Evolutionary conservation across 2,329 filamentous ascomycete species (phyloP).

Genomic region (Sporothrix sp.): DNA sequence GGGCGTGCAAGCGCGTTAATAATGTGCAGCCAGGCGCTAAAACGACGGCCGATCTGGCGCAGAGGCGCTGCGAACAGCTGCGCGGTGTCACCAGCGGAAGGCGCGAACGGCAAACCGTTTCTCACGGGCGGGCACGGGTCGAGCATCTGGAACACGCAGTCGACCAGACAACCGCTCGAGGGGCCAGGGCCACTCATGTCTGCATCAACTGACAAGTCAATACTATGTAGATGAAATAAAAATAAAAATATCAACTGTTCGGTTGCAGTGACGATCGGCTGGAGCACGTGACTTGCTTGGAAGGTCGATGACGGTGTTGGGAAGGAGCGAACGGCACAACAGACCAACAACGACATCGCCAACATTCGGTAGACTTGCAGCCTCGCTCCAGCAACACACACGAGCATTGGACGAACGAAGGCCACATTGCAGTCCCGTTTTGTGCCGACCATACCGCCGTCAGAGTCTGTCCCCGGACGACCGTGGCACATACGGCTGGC

Average conservation of each 20-base stretch:
- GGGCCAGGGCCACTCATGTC: no score
- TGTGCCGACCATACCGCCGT: no score
- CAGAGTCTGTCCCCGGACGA: no score
- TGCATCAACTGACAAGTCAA: neutral
- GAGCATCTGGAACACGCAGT: no score
- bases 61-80: neutral
- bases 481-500: neutral
- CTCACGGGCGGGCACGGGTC: neutral
- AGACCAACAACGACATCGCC: neutral
- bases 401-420: no score
- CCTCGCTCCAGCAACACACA: no score
- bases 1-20: constrained; percentile 3
- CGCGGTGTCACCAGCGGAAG: neutral
- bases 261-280: neutral
- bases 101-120: neutral
- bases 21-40: neutral
- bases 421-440: no score
- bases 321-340: neutral
- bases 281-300: neutral
- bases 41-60: neutral
- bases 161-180: no score
- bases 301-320: constrained; percentile 1
- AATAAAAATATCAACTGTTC: neutral
- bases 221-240: neutral
- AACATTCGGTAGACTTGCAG: neutral